Evolutionary conservation across 1,139 yeast species (phyloP), one percentile per base, ranked within the genome.

Genomic region (Saccharomyces uvarum): DNA sequence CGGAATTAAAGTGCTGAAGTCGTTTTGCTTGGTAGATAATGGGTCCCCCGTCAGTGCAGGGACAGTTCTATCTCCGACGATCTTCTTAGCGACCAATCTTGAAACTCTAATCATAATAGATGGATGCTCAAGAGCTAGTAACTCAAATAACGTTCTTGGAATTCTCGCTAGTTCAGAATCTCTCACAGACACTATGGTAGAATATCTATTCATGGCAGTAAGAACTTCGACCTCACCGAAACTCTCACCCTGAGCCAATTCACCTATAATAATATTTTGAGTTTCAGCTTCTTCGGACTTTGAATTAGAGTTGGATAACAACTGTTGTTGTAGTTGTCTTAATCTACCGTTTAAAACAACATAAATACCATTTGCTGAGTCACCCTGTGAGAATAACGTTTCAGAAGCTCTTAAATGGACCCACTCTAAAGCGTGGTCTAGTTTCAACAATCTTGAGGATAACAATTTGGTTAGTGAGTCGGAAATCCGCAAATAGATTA

Each of bases 381-480:
- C 95, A 0, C 91, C 95, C 67, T 93, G 95, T 2, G 83, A 78
- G 63, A 88, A 88, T 28, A 93, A 70, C 0, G 84, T 79, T 54
- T 85, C 85, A 0, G 98, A 97, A 0, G 97, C 95, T 14, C 84
- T 83, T 3, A 88, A 77, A 59, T 89, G 96, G 51, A 93, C 83
- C 99, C 99, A 93, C 69, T 93, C 99, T 52, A 93, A 73, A 0
- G 98, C 97, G 70, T 87, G 88, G 67, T 93, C 99, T 50, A 93
- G 80, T 52, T 86, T 82, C 49, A 87, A 70, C 50, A 93, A 75
- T 54, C 87, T 81, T 32, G 80, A 76, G 31, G 93, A 84, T 49
- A 93, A 72, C 2, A 87, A 76, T 26, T 77, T 77, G 51, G 88
- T 83, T 59, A 91, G 73, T 14, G 83, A 79, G 53, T 83, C 81